These are phyloP conservation scores for Talaromyces stipitatus DNA, from an alignment of 495 filamentous ascomycete genomes.

Conservation along the genomic window DNA sequence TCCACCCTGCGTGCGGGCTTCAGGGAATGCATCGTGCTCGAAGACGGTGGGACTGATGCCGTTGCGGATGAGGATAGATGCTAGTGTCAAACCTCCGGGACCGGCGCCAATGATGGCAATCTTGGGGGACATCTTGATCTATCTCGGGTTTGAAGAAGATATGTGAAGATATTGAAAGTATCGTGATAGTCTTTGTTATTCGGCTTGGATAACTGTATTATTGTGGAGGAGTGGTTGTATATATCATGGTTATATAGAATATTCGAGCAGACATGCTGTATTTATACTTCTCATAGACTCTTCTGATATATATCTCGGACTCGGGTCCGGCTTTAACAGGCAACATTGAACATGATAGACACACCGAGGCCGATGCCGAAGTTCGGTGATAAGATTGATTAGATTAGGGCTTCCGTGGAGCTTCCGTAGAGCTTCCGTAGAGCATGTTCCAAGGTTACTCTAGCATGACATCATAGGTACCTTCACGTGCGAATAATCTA, in stretches of 20 bases:
- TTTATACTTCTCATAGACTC: too few species aligned
- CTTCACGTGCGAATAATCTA: background rate
- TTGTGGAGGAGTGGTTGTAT: too few species aligned
- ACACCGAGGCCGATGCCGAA: background rate
- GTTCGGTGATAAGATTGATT: background rate
- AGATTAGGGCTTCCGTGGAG: background rate
- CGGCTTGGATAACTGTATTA: too few species aligned
- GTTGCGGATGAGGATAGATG: constrained; percentile 42
- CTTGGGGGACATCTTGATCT: background rate
- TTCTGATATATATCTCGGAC: background rate
- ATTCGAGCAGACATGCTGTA: too few species aligned
- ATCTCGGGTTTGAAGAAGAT: background rate
- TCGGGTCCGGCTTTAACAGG: background rate
- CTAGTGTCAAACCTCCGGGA: constrained; percentile 49
- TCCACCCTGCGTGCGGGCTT: constrained; percentile 36
- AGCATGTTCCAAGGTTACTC: too few species aligned
- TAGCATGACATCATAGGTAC: background rate
- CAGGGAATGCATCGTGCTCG: constrained; percentile 35
- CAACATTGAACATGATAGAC: background rate
- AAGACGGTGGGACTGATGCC: constrained; percentile 43
- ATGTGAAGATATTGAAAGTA: background rate
- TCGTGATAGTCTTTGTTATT: background rate
- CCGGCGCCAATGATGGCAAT: constrained; percentile 51
- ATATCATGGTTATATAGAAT: too few species aligned
- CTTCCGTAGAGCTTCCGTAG: too few species aligned